A percentile compares a stretch with the other conserved stretches of the same genome.
Conservation (phyloP, 345 rosid species). For the Geranium brycei region DNA sequence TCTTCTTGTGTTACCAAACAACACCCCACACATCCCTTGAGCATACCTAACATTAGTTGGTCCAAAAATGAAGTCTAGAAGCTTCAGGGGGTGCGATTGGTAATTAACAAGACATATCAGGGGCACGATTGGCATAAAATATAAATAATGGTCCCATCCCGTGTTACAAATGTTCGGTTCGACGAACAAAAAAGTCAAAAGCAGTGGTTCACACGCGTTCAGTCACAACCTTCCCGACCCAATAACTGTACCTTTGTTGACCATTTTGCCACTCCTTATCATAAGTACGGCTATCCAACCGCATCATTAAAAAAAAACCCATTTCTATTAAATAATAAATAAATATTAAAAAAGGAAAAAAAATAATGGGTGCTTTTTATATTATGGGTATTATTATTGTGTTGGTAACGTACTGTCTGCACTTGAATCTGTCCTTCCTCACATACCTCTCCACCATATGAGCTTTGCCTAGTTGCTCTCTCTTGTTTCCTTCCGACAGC, state of each 20-base stretch:
- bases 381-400: not conserved
- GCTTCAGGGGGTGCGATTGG: not conserved
- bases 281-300: no score
- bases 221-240: no score
- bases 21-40: no score
- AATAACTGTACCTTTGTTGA: no score
- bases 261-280: no score
- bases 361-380: no score
- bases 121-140: not conserved
- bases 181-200: not conserved
- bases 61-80: not conserved
- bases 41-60: no score
- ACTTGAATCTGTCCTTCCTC: constrained; percentile 44
- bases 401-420: constrained; percentile 1
- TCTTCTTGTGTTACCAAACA: no score
- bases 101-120: not conserved
- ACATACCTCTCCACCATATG: constrained; percentile 27
- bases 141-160: not conserved
- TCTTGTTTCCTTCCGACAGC: not conserved
- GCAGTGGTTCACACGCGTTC: not conserved
- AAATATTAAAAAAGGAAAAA: no score
- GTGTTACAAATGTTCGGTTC: no score
- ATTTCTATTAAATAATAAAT: no score
- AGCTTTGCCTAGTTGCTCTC: not conserved
- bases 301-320: no score